Base-by-base conservation (phyloP, 768 basidiomycete genomes). In the Cystobasidium ongulense region DNA sequence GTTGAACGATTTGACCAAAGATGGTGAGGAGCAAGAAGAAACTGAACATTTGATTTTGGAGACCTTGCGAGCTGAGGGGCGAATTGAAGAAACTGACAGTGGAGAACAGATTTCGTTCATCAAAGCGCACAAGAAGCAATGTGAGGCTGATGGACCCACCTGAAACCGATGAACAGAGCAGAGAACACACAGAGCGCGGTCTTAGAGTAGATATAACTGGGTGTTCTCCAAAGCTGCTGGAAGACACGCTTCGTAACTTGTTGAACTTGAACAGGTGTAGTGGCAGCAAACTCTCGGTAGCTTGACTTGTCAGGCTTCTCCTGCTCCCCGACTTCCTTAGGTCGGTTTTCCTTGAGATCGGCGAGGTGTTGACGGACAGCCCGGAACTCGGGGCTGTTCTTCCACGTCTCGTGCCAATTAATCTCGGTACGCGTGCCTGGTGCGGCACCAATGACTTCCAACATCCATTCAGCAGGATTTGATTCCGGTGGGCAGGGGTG, bases 321-420 rank as follows among this genome's bases (percentile, higher is more conserved):
- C 17, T 18, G 31, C 52, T 85, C 83, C 18, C 76, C 78, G 74
- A 79, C 80, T n/a, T 81, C 79, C 5, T 80, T 71, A 3, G 21
- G 70, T 76, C 72, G 84, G 83, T 78, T 85, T 82, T 57, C 79
- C 77, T 86, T 83, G 3, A 89, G 91, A 41, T 89, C 86, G 33
- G 81, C 79, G 72, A 87, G 85, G 72, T 86, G 83, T 3, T 77
- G 77, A 75, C 81, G 81, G 18, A 83, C 80, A 1, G 79, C 73
- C n/a, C 77, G 75, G 57, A 78, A 80, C 81, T 93, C 89, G 67
- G 88, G 85, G 0, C 89, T 89, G 33, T 91, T 84, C 52, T 86
- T 81, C 92, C 92, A 95, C 62, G 91, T 83, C 75, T 90, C 87
- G 70, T 87, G 87, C 92, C 92, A 95, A 78, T 95, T 92, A 36